Conservation (phyloP, 2,329 filamentous ascomycete species). For the Beauveria sp. region DNA sequence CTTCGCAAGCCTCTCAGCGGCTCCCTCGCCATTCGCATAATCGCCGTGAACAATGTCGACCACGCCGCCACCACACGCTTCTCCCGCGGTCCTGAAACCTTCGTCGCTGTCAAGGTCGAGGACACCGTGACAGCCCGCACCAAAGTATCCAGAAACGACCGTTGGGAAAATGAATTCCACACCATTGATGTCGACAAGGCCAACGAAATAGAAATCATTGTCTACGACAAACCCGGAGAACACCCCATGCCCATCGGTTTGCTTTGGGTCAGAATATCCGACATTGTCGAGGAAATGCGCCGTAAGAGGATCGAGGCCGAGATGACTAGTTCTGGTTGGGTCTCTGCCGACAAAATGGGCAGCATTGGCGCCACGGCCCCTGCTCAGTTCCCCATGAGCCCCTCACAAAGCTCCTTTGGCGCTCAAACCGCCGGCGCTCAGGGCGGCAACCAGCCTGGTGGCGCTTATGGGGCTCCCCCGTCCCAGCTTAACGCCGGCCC, state of each 20-base stretch:
- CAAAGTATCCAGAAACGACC: constrained; percentile 74
- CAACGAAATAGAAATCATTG: constrained; percentile 94
- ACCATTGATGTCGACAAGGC: constrained; percentile 95
- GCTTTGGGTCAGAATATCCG: constrained; percentile 93
- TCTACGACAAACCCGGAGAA: constrained; percentile 92
- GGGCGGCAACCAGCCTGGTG: constrained; percentile 17
- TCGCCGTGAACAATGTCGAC: constrained; percentile 89
- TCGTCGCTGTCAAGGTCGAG: constrained; percentile 93
- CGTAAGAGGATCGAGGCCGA: constrained; percentile 96
- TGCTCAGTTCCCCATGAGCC: constrained; percentile 52
- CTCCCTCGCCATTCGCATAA: constrained; percentile 76
- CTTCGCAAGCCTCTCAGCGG: constrained; percentile 93
- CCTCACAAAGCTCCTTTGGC: constrained; percentile 36
- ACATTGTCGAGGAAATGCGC: constrained; percentile 95
- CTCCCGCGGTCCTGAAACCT: constrained; percentile 85
- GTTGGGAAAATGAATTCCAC: constrained; percentile 87
- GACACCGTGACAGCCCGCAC: constrained; percentile 87
- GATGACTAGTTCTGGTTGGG: constrained; percentile 91
- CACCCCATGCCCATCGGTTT: constrained; percentile 88
- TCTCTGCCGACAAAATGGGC: constrained; percentile 92
- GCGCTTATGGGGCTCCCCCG: constrained; percentile 32
- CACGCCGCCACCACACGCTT: constrained; percentile 82
- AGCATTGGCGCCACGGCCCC: constrained; percentile 40
- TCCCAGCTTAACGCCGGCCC: constrained; percentile 49
- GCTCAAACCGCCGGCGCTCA: constrained; percentile 22